Evolutionary conservation across 2,329 filamentous ascomycete species (phyloP), one percentile per base, ranked within the genome.

Genomic region (Clonostachys chloroleuca): DNA sequence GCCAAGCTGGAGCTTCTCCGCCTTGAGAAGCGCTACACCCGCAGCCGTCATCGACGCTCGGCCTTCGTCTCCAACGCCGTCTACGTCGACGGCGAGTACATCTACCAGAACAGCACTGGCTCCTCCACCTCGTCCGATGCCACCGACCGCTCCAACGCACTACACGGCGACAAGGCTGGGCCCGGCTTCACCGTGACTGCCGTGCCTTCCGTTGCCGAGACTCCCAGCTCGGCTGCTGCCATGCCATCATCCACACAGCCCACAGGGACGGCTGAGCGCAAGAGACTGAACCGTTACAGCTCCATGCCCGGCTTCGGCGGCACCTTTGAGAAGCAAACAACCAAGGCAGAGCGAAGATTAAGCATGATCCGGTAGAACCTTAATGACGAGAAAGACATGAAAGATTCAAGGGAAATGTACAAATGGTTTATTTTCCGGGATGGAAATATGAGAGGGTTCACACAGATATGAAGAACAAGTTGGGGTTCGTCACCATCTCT

Each of bases 11-110:
- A 97, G 76, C 83, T 97, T 61, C 94, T 95, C 77, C 89, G 91
- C 44, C 85, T 97, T 56, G 92, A 97, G 74, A 87, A 96, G 73
- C 87, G 90, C 59, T 97, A 97, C 76, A 95, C 92, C 45, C 87
- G 87, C 60, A 87, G 90, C 64, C 90, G 92, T 60, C 71, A 83
- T 59, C 89, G 92, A 58, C 89, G 92, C 65, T 92, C 85, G 47
- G 94, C 89, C 51, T 96, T 95, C 67, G 84, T 87, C 62, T 91
- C 88, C 62, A 91, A 89, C 60, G 92, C 91, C 33, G 80, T 89
- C 65, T 97, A 97, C 68, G 87, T 96, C 54, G 89, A 97, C 64
- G 94, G 92, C 69, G 92, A 96, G 74, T 96, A 96, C 73, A 77
- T 96, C 66, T 95, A 91, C 77, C 77, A 83, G 61, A 77, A 68